Evolutionary conservation across 129 eudicot species (phyloP).

Genomic region (Lonicera japonica): DNA sequence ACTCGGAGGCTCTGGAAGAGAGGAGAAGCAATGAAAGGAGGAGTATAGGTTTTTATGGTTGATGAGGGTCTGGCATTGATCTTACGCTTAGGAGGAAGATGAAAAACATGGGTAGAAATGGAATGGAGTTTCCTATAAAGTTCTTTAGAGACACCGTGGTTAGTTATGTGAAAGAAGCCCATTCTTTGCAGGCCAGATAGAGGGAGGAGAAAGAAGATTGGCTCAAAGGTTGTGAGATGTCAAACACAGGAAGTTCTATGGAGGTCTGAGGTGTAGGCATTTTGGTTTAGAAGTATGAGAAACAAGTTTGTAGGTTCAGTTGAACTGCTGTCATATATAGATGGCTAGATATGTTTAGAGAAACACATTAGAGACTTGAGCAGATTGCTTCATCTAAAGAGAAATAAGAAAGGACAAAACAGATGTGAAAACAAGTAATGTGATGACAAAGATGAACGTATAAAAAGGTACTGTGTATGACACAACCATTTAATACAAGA

Average conservation of each 20-base stretch:
- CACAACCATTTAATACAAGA: too few relatives aligned
- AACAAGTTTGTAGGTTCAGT: slow-evolving; percentile 16
- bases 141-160: slow-evolving; percentile 82
- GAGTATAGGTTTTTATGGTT: slow-evolving; percentile 64
- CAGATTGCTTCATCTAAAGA: slow-evolving; percentile 3
- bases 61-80: slow-evolving; percentile 75
- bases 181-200: slow-evolving; percentile 66
- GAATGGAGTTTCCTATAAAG: slow-evolving; percentile 43
- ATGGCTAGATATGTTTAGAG: slow-evolving; percentile 3
- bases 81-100: slow-evolving; percentile 58
- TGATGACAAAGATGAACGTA: neutral
- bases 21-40: slow-evolving; percentile 91
- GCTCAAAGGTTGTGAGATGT: slow-evolving; percentile 57
- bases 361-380: neutral
- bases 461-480: too few relatives aligned
- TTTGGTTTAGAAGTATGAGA: slow-evolving; percentile 16
- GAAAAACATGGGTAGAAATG: slow-evolving; percentile 48
- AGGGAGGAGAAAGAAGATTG: slow-evolving; percentile 48
- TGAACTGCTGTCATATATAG: slow-evolving; percentile 4
- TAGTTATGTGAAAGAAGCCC: slow-evolving; percentile 86
- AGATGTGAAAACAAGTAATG: slow-evolving; percentile 13
- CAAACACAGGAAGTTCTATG: slow-evolving; percentile 71
- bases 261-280: slow-evolving; percentile 46
- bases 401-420: slow-evolving; percentile 5
- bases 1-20: slow-evolving; percentile 81